Conservation (phyloP, 2,329 filamentous ascomycete genomes). For the Trichophyton benhamiae region DNA sequence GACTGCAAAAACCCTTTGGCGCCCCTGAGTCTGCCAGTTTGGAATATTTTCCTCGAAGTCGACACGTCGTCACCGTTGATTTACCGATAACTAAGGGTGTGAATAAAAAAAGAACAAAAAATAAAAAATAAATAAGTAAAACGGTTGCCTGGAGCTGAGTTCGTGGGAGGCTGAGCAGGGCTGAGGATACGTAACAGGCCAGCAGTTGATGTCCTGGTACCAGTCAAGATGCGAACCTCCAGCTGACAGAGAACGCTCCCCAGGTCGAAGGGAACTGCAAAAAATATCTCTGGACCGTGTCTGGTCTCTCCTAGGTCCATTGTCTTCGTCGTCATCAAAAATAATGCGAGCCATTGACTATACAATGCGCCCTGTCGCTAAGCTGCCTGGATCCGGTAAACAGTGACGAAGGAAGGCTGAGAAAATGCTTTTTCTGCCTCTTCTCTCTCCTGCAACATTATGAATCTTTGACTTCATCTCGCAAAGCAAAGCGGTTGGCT, state of each 20-base stretch:
- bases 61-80: not conserved
- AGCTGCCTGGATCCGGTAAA: not conserved
- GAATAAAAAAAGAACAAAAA: not conserved
- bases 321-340: too few relatives aligned
- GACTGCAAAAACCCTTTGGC: too few relatives aligned
- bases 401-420: not conserved
- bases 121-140: not conserved
- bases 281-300: not conserved
- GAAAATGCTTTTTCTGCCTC: not conserved
- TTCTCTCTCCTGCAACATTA: not conserved
- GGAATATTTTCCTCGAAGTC: not conserved
- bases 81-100: not conserved
- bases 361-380: not conserved
- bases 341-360: not conserved
- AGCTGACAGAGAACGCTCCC: not conserved
- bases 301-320: not conserved
- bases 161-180: not conserved
- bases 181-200: not conserved
- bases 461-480: not conserved
- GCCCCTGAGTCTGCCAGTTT: too few relatives aligned
- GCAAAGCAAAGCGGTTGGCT: not conserved
- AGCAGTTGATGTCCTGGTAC: not conserved
- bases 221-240: not conserved
- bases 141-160: not conserved
- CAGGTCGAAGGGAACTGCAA: not conserved